Base-by-base conservation (phyloP, 2,329 filamentous ascomycete species). In the Alternaria arbusti region DNA sequence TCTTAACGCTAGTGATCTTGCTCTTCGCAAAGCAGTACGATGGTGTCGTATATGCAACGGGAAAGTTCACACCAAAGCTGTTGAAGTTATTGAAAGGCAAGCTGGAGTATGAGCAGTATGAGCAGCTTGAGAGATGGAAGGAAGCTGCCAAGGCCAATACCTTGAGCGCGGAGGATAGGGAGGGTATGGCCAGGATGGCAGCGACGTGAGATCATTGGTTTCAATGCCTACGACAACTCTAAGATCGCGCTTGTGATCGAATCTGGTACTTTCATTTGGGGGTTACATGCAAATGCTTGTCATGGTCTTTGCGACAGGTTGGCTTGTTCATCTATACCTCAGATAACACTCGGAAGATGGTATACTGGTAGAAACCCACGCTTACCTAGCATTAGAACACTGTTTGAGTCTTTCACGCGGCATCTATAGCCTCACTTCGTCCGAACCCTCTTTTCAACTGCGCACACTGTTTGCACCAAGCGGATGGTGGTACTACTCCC, bases 31-130 rank as follows among this genome's bases (percentile, higher is more conserved):
- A 64, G 47, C 59, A 74, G 15, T 54, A 72, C 9, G 63, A 67
- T 20, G 80, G 79, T 15, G 64, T 82, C 1, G 68, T 82, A 17
- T 82, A 82, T 58, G 79, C 79, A 10, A 81, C 79, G 40, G 80
- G 79, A 8, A 80, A 80, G 64, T 81, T 79, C 61, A 78, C 79
- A 44, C 80, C 80, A 1, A 81, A 78, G 65, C 51, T 82, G 54
- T 61, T 82, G 49, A 82, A 78, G 61, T 63, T 74, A 55, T 59
- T 82, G 28, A 80, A 78, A 58, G 50, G 64, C 4, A 57, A 43
- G 7, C 28, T 77, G 17, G 54, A 58, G 3, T 56, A 57, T 6
- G 76, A 70, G 32, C 64, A 73, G 50, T 78, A 78, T 55, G 72
- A 67, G 26, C 66, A 65, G 54, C 50, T 81, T 30, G 78, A 82